Conservation (phyloP, 306 rosid genomes). For the Medicago arabica region DNA sequence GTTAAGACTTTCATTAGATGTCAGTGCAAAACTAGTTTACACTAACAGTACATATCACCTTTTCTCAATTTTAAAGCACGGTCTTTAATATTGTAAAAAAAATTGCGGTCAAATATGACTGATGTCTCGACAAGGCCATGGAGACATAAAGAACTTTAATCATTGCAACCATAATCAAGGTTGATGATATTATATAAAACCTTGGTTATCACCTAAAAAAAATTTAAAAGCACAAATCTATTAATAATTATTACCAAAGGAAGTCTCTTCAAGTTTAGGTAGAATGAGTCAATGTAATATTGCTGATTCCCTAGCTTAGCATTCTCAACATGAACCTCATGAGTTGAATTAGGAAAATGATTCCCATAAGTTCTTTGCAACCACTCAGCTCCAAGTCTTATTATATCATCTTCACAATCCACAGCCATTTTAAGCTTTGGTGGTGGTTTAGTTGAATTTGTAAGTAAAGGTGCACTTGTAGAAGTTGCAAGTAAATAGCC, state of each 20-base stretch:
- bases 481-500: constrained; percentile 96
- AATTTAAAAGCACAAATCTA: constrained; percentile 8
- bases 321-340: constrained; percentile 90
- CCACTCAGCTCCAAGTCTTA: constrained; percentile 79
- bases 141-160: not conserved
- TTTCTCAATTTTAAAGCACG: not conserved
- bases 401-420: constrained; percentile 71
- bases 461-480: constrained; percentile 74
- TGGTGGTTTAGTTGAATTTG: constrained; percentile 65
- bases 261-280: constrained; percentile 87
- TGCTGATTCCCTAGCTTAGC: constrained; percentile 70
- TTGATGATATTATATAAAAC: not conserved
- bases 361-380: constrained; percentile 69
- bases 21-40: too few species aligned
- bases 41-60: not conserved
- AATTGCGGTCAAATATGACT: not conserved
- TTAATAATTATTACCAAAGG: constrained; percentile 73
- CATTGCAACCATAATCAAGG: not conserved
- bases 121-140: not conserved
- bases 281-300: constrained; percentile 93
- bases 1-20: too few species aligned
- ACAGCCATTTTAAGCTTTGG: constrained; percentile 84
- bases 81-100: not conserved
- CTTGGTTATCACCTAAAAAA: not conserved
- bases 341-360: constrained; percentile 64